phyloP scores from a whole-genome alignment of 179 eudicot species.

The Monotropa hypopitys region DNA sequence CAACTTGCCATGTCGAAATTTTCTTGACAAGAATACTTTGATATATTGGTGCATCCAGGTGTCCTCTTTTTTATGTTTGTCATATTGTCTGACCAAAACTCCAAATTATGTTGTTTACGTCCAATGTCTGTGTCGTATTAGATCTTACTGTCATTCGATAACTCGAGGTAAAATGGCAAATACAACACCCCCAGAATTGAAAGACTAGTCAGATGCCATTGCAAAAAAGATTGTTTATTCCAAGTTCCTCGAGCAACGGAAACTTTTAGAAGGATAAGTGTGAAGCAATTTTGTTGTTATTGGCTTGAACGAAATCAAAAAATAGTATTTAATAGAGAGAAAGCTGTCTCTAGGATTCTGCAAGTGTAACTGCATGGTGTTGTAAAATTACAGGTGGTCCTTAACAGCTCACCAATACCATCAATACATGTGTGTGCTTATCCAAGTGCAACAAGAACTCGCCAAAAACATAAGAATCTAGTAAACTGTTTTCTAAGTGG shows the following conservation, averaged over 20 bases:
- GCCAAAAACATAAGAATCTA: not conserved
- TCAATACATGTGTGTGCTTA: not conserved
- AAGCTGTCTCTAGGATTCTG: too few species aligned
- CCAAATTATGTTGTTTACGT: not conserved
- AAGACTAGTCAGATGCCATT: not conserved
- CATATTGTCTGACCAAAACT: not conserved
- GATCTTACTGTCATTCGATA: not conserved
- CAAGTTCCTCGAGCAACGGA: not conserved
- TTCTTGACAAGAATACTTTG: not conserved
- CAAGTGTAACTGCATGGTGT: too few species aligned
- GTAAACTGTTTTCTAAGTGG: not conserved
- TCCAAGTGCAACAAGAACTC: constrained; percentile 2
- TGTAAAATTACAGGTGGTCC: too few species aligned
- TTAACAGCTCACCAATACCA: not conserved
- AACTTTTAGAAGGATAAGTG: not conserved
- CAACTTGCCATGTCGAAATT: not conserved
- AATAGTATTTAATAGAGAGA: too few species aligned
- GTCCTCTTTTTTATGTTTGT: not conserved
- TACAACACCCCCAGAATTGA: not conserved
- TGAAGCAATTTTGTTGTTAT: not conserved
- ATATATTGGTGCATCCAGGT: not conserved
- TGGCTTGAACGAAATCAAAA: not conserved
- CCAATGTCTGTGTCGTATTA: not conserved
- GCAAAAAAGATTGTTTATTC: not conserved
- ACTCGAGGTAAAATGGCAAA: not conserved